Conservation (phyloP, 2,329 filamentous ascomycete genomes). For the Aureobasidium sp. region DNA sequence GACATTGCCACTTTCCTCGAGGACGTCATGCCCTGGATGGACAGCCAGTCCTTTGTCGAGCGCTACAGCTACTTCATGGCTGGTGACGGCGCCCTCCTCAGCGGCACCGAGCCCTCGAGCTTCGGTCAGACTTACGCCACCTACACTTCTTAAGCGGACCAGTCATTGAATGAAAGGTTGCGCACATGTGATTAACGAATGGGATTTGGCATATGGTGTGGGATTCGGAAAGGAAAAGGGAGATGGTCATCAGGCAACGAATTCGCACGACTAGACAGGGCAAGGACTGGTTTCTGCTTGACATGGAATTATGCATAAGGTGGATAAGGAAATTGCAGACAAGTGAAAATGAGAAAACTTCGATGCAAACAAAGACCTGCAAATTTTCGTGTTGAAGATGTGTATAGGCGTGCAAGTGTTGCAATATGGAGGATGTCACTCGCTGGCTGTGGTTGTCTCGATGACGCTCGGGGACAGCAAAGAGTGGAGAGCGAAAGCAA, state of each 20-base stretch:
- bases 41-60: slow-evolving; percentile 33
- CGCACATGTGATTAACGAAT: slow-evolving; percentile 1
- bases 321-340: not conserved
- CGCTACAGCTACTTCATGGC: slow-evolving; percentile 36
- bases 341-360: not conserved
- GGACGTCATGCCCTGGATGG: slow-evolving; percentile 42
- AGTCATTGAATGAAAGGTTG: not conserved
- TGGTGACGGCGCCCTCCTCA: slow-evolving; percentile 29
- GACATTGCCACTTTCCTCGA: slow-evolving; percentile 44
- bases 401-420: not conserved
- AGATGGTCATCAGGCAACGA: not conserved
- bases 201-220: not conserved
- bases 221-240: not conserved
- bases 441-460: not conserved
- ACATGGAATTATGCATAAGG: slow-evolving; percentile 1
- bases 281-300: slow-evolving; percentile 13
- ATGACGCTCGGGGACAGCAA: slow-evolving; percentile 2
- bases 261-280: not conserved
- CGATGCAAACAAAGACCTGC: not conserved
- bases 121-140: slow-evolving; percentile 26
- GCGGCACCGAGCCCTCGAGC: slow-evolving; percentile 25
- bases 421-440: not conserved
- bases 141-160: slow-evolving; percentile 1
- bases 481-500: not conserved
- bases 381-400: not conserved